These are phyloP conservation scores for Mycena belliarum DNA, from an alignment of 768 basidiomycete species.

Conservation along the genomic window DNA sequence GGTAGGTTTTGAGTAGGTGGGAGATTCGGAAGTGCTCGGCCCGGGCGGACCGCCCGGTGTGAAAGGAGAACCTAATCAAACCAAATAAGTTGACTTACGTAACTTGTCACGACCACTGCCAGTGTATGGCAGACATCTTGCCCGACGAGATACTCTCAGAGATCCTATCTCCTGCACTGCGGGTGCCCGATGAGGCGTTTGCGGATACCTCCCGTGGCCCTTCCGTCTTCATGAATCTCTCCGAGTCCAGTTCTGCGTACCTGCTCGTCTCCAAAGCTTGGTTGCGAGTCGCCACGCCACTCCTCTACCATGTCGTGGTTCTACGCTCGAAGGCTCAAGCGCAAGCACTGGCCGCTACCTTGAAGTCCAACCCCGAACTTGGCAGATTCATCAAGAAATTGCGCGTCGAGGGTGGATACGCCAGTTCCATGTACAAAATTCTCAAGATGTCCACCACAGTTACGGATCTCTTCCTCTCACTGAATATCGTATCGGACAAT, in stretches of 20 bases:
- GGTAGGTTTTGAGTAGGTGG: too few species aligned
- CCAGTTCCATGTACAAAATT: slow-evolving; percentile 7
- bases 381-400: slow-evolving; percentile 9
- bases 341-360: neutral
- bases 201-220: neutral
- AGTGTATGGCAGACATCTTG: neutral
- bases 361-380: slow-evolving; percentile 1
- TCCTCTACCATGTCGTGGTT: slow-evolving; percentile 9
- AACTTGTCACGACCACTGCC: too few species aligned
- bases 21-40: too few species aligned
- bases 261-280: slow-evolving; percentile 10
- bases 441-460: neutral
- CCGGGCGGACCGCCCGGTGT: too few species aligned
- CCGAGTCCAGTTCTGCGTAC: slow-evolving; percentile 8
- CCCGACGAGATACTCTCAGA: slow-evolving; percentile 11
- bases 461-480: neutral
- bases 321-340: slow-evolving; percentile 12
- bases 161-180: slow-evolving; percentile 4
- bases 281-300: slow-evolving; percentile 13
- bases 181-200: slow-evolving; percentile 2
- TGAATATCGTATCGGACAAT: neutral
- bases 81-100: too few species aligned
- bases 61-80: too few species aligned
- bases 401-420: slow-evolving; percentile 17
- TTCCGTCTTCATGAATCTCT: neutral